Conservation (phyloP, 2,329 filamentous ascomycete species). For the Botrytis sinoallii region DNA sequence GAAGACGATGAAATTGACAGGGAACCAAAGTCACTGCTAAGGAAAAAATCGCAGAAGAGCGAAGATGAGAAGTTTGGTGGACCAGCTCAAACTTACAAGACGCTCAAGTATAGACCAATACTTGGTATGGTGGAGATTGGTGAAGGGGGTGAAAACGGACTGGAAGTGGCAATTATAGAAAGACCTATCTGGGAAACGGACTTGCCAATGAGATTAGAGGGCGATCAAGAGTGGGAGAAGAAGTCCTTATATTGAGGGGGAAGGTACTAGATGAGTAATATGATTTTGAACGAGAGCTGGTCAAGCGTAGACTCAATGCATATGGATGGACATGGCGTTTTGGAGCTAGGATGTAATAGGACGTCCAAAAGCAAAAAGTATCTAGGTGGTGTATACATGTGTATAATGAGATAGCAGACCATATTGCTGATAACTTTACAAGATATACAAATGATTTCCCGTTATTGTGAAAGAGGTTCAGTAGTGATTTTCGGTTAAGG, state of each 20-base stretch:
- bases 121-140: conserved; percentile 61
- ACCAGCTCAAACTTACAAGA: conserved; percentile 59
- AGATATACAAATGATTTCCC: background rate
- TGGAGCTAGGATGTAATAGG: conserved; percentile 4
- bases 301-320: conserved; percentile 2
- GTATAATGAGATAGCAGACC: conserved; percentile 7
- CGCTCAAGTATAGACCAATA: conserved; percentile 92
- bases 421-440: conserved; percentile 9
- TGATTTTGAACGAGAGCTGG: background rate
- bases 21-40: conserved; percentile 2
- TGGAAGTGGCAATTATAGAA: conserved; percentile 87
- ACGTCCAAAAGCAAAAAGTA: conserved; percentile 11
- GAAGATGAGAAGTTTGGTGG: conserved; percentile 30
- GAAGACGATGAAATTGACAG: conserved; percentile 6
- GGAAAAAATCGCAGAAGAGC: conserved; percentile 30
- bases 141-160: conserved; percentile 38
- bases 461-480: background rate
- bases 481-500: background rate
- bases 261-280: conserved; percentile 6
- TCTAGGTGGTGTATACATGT: conserved; percentile 1
- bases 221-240: conserved; percentile 51
- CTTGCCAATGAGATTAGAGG: conserved; percentile 67
- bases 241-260: conserved; percentile 7
- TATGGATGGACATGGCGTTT: conserved; percentile 13
- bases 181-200: conserved; percentile 81